Percentiles rank a stretch among this genome's conserved stretches.
Conservation (phyloP, 345 rosid genomes). For the Acer saccharum region DNA sequence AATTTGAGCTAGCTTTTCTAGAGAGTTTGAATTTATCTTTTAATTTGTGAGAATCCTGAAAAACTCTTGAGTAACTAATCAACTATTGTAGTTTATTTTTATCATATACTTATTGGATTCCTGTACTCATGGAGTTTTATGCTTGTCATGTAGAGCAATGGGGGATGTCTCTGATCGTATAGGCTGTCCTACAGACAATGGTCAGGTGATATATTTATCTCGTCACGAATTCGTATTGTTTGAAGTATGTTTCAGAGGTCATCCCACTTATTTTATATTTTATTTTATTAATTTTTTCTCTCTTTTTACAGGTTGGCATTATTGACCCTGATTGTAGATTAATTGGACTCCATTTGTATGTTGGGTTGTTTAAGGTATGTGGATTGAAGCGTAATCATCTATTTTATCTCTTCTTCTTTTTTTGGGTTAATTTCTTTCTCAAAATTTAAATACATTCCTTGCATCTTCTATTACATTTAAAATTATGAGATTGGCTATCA, state of each 20-base stretch:
- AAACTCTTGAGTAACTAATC: too few species aligned
- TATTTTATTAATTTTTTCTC: conserved; percentile 16
- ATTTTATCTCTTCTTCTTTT: conserved; percentile 28
- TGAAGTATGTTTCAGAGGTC: not conserved
- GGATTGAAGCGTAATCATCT: conserved; percentile 1
- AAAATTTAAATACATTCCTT: not conserved
- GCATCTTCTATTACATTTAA: not conserved
- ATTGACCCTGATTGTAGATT: conserved; percentile 95
- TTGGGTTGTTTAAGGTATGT: conserved; percentile 86
- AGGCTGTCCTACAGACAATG: conserved; percentile 89
- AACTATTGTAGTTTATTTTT: not conserved
- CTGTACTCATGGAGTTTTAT: conserved; percentile 2
- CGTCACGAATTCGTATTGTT: not conserved
- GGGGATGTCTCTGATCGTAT: conserved; percentile 96
- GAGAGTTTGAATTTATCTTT: not conserved
- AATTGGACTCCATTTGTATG: conserved; percentile 92
- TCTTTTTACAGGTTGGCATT: conserved; percentile 75
- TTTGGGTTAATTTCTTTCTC: not conserved
- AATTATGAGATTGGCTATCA: not conserved
- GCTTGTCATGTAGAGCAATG: conserved; percentile 65
- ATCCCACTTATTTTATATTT: not conserved
- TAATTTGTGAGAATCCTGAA: not conserved
- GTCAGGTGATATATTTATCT: conserved; percentile 60
- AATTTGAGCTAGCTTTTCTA: not conserved
- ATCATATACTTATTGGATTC: not conserved